Percentiles rank a stretch among this genome's conserved stretches.
These are phyloP conservation scores for Trichoderma endophyticum DNA, from an alignment of 2,329 filamentous ascomycete genomes.

Conservation along the genomic window DNA sequence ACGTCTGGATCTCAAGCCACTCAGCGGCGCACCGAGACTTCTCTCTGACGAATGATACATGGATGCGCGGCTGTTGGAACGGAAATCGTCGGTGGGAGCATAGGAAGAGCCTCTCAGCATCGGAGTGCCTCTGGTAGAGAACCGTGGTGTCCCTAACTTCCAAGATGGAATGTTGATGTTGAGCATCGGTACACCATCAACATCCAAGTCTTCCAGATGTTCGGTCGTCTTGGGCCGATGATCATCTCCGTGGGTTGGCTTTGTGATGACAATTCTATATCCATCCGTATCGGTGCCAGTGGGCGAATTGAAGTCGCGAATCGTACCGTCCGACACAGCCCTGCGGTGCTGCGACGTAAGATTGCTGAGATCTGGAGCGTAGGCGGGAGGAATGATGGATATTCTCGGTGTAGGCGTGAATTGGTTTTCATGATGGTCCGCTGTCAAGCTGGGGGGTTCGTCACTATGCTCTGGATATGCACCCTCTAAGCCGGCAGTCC, in stretches of 20 bases:
- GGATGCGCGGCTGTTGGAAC: slow-evolving; percentile 57
- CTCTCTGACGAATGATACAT: slow-evolving; percentile 39
- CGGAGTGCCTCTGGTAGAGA: slow-evolving; percentile 72
- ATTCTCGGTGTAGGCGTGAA: slow-evolving; percentile 39
- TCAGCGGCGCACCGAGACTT: slow-evolving; percentile 26
- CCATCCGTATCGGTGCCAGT: slow-evolving; percentile 61
- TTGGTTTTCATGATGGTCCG: slow-evolving; percentile 32
- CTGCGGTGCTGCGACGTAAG: slow-evolving; percentile 49
- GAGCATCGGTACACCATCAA: slow-evolving; percentile 51
- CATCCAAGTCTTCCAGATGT: slow-evolving; percentile 54
- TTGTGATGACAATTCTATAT: slow-evolving; percentile 77
- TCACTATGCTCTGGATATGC: slow-evolving; percentile 32
- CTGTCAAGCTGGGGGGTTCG: slow-evolving; percentile 19
- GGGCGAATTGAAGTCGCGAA: slow-evolving; percentile 58
- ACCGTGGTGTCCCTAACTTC: slow-evolving; percentile 76
- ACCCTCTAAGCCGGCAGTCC: slow-evolving; percentile 54
- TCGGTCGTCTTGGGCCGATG: slow-evolving; percentile 61
- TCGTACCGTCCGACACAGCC: slow-evolving; percentile 73
- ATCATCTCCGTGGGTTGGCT: slow-evolving; percentile 54
- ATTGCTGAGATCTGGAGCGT: slow-evolving; percentile 30
- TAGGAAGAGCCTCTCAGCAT: slow-evolving; percentile 79
- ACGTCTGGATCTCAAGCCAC: slow-evolving; percentile 32
- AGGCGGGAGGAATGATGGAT: slow-evolving; percentile 29
- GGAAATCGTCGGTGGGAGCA: slow-evolving; percentile 68
- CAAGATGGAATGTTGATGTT: slow-evolving; percentile 80